phyloP scores from a whole-genome alignment of 2,329 filamentous ascomycete species.

The Pyrenophora teres region DNA sequence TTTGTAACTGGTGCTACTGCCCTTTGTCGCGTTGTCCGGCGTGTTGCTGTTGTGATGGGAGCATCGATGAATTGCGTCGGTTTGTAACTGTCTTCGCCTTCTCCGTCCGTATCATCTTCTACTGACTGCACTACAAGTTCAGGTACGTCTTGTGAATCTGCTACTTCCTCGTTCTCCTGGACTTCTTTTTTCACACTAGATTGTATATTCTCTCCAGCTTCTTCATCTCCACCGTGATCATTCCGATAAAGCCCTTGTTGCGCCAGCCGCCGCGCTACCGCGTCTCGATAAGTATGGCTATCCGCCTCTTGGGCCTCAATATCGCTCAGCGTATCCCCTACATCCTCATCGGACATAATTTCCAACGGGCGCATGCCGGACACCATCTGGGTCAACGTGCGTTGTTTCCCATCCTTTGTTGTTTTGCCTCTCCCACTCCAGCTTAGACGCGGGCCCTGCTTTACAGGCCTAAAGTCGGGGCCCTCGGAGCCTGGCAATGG shows the following conservation, averaged over 20 bases:
- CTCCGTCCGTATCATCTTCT: conserved; percentile 7
- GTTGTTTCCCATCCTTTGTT: conserved; percentile 30
- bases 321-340: conserved; percentile 22
- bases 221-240: not conserved
- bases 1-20: not conserved
- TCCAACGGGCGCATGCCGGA: conserved; percentile 28
- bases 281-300: conserved; percentile 16
- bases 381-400: conserved; percentile 45
- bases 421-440: conserved; percentile 23
- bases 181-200: not conserved
- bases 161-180: not conserved
- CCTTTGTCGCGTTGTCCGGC: conserved; percentile 13
- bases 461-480: conserved; percentile 32
- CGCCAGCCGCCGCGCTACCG: conserved; percentile 23
- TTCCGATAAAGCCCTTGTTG: conserved; percentile 22
- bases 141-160: not conserved
- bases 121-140: conserved; percentile 8
- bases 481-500: conserved; percentile 25
- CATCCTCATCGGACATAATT: conserved; percentile 26
- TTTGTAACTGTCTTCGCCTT: conserved; percentile 32
- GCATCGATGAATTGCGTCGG: conserved; percentile 37
- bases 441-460: conserved; percentile 24
- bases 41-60: conserved; percentile 16
- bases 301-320: conserved; percentile 21
- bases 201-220: not conserved